Conservation (phyloP, 2,329 filamentous ascomycete species). For the Fusarium globosum region DNA sequence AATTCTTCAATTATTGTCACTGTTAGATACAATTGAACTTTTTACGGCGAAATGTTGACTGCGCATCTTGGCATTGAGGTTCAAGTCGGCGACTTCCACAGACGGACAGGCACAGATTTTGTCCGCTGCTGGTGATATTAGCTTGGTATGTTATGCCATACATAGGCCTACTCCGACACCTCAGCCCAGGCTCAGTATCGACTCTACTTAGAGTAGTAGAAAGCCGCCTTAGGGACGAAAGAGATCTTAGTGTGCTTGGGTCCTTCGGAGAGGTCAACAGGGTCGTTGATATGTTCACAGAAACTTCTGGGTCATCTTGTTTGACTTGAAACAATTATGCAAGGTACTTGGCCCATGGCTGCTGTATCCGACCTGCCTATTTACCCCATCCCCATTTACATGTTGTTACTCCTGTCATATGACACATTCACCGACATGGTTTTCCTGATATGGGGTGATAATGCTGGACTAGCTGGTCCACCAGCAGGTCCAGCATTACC, state of each 20-base stretch:
- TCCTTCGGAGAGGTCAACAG: background rate
- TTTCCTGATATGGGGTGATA: conserved; percentile 13
- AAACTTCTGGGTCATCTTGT: too few species aligned
- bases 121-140: background rate
- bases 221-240: too few species aligned
- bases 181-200: too few species aligned
- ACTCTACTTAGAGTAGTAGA: too few species aligned
- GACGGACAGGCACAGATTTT: background rate
- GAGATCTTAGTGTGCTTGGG: too few species aligned
- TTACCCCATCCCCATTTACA: background rate
- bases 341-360: fast-evolving
- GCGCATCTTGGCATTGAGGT: background rate
- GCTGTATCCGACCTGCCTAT: background rate
- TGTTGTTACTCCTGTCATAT: background rate
- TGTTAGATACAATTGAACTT: background rate
- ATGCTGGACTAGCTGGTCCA: background rate
- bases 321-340: background rate
- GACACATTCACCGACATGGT: conserved; percentile 22
- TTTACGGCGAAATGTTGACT: background rate
- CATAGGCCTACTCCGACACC: background rate
- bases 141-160: background rate
- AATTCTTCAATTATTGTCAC: background rate
- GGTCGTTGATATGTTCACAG: background rate
- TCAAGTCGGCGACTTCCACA: background rate
- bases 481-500: background rate